A percentile compares a stretch with the other conserved stretches of the same genome.
phyloP scores from a whole-genome alignment of 495 filamentous ascomycete genomes.

The Daldinia caldariorum region DNA sequence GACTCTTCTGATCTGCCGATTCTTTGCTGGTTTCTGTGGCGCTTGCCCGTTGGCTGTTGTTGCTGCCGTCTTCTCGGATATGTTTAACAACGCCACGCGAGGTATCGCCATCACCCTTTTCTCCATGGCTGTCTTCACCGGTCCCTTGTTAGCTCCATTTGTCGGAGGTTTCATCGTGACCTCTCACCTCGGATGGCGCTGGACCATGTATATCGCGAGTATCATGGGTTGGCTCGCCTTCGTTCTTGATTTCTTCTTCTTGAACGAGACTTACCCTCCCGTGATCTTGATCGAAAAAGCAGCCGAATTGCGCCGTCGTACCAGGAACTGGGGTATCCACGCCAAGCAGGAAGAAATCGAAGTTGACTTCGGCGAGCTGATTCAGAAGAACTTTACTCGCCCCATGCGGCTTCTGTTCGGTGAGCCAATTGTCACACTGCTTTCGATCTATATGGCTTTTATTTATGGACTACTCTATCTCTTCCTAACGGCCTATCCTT shows the following conservation, averaged over 20 bases:
- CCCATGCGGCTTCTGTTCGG: conserved; percentile 80
- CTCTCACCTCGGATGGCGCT: conserved; percentile 80
- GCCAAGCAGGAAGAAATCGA: conserved; percentile 95
- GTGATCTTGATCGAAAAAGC: conserved; percentile 82
- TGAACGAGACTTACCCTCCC: conserved; percentile 86
- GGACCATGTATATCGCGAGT: conserved; percentile 77
- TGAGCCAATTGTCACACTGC: conserved; percentile 79
- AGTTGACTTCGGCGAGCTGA: conserved; percentile 78
- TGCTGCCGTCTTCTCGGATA: conserved; percentile 87
- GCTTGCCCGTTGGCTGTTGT: conserved; percentile 84
- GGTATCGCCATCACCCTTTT: conserved; percentile 86
- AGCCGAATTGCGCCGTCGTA: conserved; percentile 77
- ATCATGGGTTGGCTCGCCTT: conserved; percentile 85
- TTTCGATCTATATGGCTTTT: conserved; percentile 85
- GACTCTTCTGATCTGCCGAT: conserved; percentile 83
- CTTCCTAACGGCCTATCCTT: conserved; percentile 81
- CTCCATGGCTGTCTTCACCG: conserved; percentile 83
- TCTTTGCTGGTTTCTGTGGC: conserved; percentile 81
- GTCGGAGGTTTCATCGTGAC: conserved; percentile 85
- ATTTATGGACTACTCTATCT: conserved; percentile 85
- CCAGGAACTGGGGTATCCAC: conserved; percentile 93
- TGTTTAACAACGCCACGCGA: conserved; percentile 81
- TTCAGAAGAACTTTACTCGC: conserved; percentile 85
- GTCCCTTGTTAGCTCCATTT: conserved; percentile 83
- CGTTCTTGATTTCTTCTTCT: conserved; percentile 72